Evolutionary conservation across 768 basidiomycete genomes (phyloP), one percentile per base, ranked within the genome.

Genomic region (Trametes maxima): DNA sequence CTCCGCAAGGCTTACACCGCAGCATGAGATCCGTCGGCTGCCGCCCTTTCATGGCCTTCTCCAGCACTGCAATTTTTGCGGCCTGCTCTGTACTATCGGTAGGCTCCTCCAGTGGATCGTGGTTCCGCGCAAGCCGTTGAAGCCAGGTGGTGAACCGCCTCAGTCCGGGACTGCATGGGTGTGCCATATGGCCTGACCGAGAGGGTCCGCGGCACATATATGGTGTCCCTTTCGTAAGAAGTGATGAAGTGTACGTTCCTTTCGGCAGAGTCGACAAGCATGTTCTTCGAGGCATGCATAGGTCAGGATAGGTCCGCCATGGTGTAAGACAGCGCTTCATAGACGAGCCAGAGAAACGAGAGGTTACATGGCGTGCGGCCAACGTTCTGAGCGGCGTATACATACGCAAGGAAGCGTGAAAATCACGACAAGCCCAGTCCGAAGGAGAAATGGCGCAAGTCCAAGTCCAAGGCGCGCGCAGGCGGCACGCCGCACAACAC

Each of bases 1-100:
- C n/a, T 45, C 57, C 39, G 40, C 28, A 50, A 63, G 53, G 83
- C 92, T 78, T 72, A 95, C 95, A 96, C 68, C 94, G 86, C 61
- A 97, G 78, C 85, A 92, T 91, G 63, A 95, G 85, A 68, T 96
- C 94, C 36, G 92, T 85, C 22, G 93, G 91, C 68, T 94, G 89
- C 54, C 92, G 84, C 57, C 90, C 89, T 72, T 92, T 92, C 83
- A 93, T 87, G 60, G 90, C 87, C 66, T 89, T 92, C 69, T 93
- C 92, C 50, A 94, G 76, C 62, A 94, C 87, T 52, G 87, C 86
- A 28, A 82, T 82, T 68, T 87, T 86, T 1, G 88, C 82, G 36
- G 79, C 79, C 68, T 92, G 89, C 73, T 94, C 90, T 68, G 88
- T 83, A 40, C 63, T 64, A 46, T 75, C 72, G 35, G 70, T 56